Conservation (phyloP, 1,139 yeast genomes). For the Casaregolazyma lundiana region DNA sequence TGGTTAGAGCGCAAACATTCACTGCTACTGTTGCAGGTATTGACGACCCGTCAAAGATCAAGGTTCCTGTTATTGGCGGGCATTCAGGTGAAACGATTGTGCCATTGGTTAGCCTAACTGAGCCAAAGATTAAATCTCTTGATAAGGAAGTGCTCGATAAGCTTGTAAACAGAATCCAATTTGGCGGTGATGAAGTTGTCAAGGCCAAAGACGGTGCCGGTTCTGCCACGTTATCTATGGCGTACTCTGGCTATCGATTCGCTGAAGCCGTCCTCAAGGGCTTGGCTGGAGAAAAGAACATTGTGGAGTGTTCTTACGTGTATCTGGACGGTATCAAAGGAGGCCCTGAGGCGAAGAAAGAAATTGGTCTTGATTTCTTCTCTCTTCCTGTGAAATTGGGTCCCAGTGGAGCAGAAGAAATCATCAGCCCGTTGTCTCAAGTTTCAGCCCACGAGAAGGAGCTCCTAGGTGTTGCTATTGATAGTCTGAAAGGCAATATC, state of each 20-base stretch:
- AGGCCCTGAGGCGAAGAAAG: conserved; percentile 75
- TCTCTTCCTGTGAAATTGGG: conserved; percentile 89
- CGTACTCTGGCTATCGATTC: conserved; percentile 87
- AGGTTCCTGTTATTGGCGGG: conserved; percentile 89
- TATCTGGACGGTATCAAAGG: conserved; percentile 26
- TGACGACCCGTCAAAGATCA: conserved; percentile 51
- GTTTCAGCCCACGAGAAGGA: conserved; percentile 80
- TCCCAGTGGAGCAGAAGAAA: conserved; percentile 79
- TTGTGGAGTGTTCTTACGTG: conserved; percentile 59
- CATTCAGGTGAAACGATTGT: conserved; percentile 96
- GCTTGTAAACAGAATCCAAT: conserved; percentile 83
- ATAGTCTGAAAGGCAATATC: conserved; percentile 51
- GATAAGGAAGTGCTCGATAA: conserved; percentile 55
- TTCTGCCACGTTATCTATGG: conserved; percentile 94
- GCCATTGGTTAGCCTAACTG: conserved; percentile 62
- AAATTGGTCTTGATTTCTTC: conserved; percentile 79
- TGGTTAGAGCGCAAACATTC: conserved; percentile 85
- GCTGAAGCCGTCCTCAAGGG: conserved; percentile 46
- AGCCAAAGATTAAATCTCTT: conserved; percentile 36
- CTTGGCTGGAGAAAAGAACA: conserved; percentile 42
- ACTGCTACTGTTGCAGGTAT: conserved; percentile 45
- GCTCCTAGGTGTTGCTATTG: conserved; percentile 48
- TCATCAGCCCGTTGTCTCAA: conserved; percentile 59
- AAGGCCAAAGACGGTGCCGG: conserved; percentile 94
- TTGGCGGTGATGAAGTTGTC: conserved; percentile 97